A percentile compares a stretch with the other conserved stretches of the same genome.
phyloP scores from a whole-genome alignment of 495 filamentous ascomycete species.

The Xylaria acuta region DNA sequence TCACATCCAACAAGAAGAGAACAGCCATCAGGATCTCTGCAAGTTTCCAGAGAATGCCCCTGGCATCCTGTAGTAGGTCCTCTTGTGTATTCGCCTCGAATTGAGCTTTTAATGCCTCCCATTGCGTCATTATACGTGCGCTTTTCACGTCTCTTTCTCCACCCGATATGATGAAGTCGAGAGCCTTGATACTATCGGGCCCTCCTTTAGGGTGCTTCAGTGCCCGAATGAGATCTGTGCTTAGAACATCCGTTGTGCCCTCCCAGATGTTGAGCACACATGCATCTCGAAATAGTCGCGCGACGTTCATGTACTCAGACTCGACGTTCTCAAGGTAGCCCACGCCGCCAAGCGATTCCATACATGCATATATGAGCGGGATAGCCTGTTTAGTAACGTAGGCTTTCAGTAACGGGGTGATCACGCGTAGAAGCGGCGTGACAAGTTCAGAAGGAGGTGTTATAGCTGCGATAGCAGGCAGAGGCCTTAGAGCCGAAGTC shows the following conservation, averaged over 20 bases:
- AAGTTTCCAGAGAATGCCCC: constrained; percentile 39
- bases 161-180: background rate
- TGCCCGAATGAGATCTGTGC: constrained; percentile 60
- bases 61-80: constrained; percentile 42
- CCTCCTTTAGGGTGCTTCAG: constrained; percentile 27
- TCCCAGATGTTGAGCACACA: constrained; percentile 72
- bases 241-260: constrained; percentile 70
- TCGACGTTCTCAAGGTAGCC: constrained; percentile 68
- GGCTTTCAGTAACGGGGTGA: constrained; percentile 70
- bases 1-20: constrained; percentile 42
- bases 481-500: background rate
- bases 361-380: constrained; percentile 62
- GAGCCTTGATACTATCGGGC: constrained; percentile 17
- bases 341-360: constrained; percentile 72
- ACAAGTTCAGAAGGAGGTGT: constrained; percentile 7
- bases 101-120: constrained; percentile 32
- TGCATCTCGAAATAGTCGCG: constrained; percentile 66
- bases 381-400: constrained; percentile 57
- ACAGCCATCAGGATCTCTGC: constrained; percentile 46
- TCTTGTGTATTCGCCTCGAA: constrained; percentile 33
- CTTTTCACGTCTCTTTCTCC: background rate
- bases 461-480: background rate
- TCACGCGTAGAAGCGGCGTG: constrained; percentile 53
- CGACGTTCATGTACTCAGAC: constrained; percentile 64
- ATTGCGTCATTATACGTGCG: constrained; percentile 14